Base-by-base conservation (phyloP, 2,329 filamentous ascomycete species). In the Sporothrix globosa region DNA sequence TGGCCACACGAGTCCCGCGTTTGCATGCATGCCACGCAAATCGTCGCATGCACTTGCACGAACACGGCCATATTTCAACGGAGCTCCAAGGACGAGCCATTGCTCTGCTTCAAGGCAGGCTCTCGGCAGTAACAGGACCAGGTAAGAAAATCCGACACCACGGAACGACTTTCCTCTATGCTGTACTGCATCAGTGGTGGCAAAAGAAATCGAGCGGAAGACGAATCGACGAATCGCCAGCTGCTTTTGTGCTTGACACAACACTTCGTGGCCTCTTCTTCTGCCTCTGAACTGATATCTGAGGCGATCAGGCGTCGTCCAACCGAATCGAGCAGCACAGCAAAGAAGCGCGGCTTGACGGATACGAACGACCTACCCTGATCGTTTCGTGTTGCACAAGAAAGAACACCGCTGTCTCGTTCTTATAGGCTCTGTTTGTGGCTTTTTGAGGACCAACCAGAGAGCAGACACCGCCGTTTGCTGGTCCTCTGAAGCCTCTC, bases 321-420 rank as follows among this genome's bases (percentile, higher is more conserved):
- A 56, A 44, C 50, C 34, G 34, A 9, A 13, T 19, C 48, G 11
- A 24, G 4, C 54, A 58, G 21, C 30, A 14, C 53, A 53, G 13
- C 24, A 67, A 53, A 17, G 30, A 46, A 52, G 41, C 67, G 67
- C 53, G 67, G 67, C 54, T 61, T 7, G n/a, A 52, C 17, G 67
- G 19, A 58, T 21, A 71, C 44, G 48, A 30, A 39, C 56, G 17
- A 44, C 24, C 11, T 41, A 17, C 63, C 41, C 41, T 60, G 27
- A 50, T 34, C 63, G 46, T 54, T 68, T 68, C 53, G 66, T 58
- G 69, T 70, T 30, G 46, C 54, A 70, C 69, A 61, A 54, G n/a
- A 46, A 60, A 44, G 30, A 61, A 50, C 53, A 48, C 54, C 54
- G 34, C 24, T 54, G 46, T n/a, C 69, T 63, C 41, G 58, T 39